Conservation (phyloP, 352 stramenopile species). For the Thalassiosira delicatula region DNA sequence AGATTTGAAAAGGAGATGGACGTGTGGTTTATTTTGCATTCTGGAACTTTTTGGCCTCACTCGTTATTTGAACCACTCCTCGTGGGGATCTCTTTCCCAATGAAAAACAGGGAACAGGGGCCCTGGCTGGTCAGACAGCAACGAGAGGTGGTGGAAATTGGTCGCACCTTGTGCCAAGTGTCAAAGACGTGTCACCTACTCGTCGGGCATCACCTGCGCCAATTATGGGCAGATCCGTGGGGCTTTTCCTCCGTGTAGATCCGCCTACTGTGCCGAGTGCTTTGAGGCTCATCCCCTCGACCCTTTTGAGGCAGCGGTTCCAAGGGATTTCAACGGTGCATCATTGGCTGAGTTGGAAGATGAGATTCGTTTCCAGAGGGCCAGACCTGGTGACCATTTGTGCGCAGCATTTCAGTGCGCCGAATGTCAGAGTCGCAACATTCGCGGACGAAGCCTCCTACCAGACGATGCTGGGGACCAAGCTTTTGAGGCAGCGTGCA, state of each 20-base stretch:
- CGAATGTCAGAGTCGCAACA: constrained; percentile 30
- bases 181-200: constrained; percentile 20
- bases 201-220: constrained; percentile 18
- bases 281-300: not conserved
- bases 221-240: constrained; percentile 10
- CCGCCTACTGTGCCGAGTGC: constrained; percentile 7
- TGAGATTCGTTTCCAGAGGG: not conserved
- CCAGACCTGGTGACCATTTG: constrained; percentile 3
- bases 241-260: not conserved
- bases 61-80: constrained; percentile 23
- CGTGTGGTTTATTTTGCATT: constrained; percentile 31
- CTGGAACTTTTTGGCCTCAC: constrained; percentile 24
- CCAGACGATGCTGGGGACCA: not conserved
- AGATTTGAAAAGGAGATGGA: constrained; percentile 56
- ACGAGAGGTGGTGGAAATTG: constrained; percentile 36
- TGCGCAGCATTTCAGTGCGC: constrained; percentile 22
- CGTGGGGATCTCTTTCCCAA: constrained; percentile 38
- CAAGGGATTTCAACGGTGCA: constrained; percentile 13
- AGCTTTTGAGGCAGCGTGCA: constrained; percentile 10
- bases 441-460: not conserved
- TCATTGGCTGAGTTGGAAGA: constrained; percentile 12
- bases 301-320: not conserved
- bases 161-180: constrained; percentile 18
- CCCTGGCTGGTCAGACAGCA: constrained; percentile 29
- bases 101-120: constrained; percentile 3